Conservation (phyloP, 805 yeast species). For the Grigorovia jiainica region DNA sequence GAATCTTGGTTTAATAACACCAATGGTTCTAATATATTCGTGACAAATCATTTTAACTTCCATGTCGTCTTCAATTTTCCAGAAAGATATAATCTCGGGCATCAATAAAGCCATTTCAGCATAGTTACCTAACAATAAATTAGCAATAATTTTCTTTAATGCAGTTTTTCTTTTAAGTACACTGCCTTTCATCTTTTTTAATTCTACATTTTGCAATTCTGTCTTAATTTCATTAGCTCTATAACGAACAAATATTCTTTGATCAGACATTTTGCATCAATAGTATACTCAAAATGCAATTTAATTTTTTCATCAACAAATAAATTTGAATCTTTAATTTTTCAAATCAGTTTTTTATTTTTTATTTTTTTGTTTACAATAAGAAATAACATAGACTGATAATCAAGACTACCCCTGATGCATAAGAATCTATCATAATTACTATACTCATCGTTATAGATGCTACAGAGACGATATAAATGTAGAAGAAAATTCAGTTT, state of each 20-base stretch:
- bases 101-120: conserved; percentile 60
- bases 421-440: too few species aligned
- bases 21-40: conserved; percentile 54
- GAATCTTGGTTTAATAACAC: conserved; percentile 45
- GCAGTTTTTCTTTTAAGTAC: conserved; percentile 36
- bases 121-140: conserved; percentile 66
- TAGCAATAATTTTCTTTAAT: conserved; percentile 69
- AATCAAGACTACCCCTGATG: too few species aligned
- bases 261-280: conserved; percentile 20
- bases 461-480: too few species aligned
- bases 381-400: too few species aligned
- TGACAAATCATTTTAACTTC: conserved; percentile 67
- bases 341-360: too few species aligned
- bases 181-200: conserved; percentile 32
- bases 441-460: too few species aligned
- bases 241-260: conserved; percentile 22
- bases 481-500: too few species aligned
- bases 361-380: too few species aligned
- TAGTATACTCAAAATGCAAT: neutral
- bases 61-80: conserved; percentile 48
- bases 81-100: conserved; percentile 50
- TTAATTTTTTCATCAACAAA: neutral
- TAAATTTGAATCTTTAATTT: too few species aligned
- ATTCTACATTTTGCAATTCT: conserved; percentile 29
- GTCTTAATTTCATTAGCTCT: conserved; percentile 28